Conservation (phyloP, 2,329 filamentous ascomycete species). For the Botryotinia globosa region DNA sequence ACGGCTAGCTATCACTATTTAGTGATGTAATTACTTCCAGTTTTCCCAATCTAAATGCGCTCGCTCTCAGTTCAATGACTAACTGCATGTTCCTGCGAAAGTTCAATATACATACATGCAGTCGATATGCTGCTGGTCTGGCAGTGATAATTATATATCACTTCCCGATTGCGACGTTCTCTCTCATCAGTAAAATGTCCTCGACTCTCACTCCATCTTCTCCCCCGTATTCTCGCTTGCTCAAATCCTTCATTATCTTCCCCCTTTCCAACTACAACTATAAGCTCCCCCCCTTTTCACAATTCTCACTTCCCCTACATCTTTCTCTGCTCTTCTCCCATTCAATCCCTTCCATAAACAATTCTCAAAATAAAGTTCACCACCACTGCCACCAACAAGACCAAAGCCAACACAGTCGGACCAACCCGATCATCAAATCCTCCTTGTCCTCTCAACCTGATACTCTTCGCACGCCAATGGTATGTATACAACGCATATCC, state of each 20-base stretch:
- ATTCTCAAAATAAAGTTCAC: constrained; percentile 92
- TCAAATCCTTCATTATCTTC: neutral
- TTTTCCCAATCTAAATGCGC: constrained; percentile 6
- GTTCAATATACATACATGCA: neutral
- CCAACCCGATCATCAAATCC: constrained; percentile 97
- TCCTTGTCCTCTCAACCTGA: constrained; percentile 84
- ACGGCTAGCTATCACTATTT: neutral
- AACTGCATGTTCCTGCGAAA: neutral
- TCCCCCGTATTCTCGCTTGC: neutral
- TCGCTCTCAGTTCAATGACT: neutral
- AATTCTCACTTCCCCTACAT: neutral
- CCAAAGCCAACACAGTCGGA: constrained; percentile 83
- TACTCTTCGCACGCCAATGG: constrained; percentile 94
- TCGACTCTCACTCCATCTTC: neutral
- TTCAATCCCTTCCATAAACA: constrained; percentile 40
- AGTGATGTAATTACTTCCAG: neutral
- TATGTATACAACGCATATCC: constrained; percentile 92
- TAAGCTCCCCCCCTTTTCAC: neutral
- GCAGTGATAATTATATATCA: neutral
- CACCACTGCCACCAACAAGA: constrained; percentile 82
- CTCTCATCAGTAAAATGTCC: neutral
- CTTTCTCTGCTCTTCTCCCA: constrained; percentile 17
- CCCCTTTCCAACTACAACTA: neutral
- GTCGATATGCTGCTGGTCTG: neutral
- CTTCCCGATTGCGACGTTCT: neutral